Evolutionary conservation across 2,329 filamentous ascomycete species (phyloP), one percentile per base, ranked within the genome.

Genomic region (Neocatenulostroma microsporum): DNA sequence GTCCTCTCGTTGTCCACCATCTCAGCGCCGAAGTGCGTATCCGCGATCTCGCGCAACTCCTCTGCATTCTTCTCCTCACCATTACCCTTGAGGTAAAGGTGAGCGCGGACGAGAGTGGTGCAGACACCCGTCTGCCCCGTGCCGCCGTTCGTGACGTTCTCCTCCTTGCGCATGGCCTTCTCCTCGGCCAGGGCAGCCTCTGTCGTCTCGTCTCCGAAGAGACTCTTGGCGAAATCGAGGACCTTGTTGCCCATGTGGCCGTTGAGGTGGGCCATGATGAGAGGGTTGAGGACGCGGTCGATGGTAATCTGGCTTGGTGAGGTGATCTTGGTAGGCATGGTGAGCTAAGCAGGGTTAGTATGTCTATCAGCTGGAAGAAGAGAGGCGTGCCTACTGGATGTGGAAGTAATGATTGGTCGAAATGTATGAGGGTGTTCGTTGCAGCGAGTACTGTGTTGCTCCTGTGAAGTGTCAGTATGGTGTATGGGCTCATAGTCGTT

Each of bases 221-320:
- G 11, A 5, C 11, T 23, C 5, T 18, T 21, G 8, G 30, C 30
- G 14, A 33, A 33, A 20, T 33, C 30, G 17, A 21, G 14, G 18
- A 33, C 19, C 7, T 21, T 18, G 18, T 21, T 33, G 6, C 30
- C 30, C 18, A 33, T 18, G 24, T 7, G 14, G 4, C 30, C 30
- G 20, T 33, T 33, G 7, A 33, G 30, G 30, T 33, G 30, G 10
- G 30, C 30, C 10, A 13, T n/a, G 30, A 33, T 21, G 30, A 33
- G 30, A 8, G 30, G 30, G 5, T 10, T 21, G 8, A 33, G 30
- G 18, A 33, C 19, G 30, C 6, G 7, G 30, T 33, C 19, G 5
- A 10, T 21, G 11, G 30, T 24, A 5, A 9, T 18, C 19, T 24
- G 30, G n/a, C 11, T 9, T 6, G 17, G 30, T 10, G 9, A 18